Conservation (phyloP, 1,284 basidiomycete genomes). For the Ustilago sp. region DNA sequence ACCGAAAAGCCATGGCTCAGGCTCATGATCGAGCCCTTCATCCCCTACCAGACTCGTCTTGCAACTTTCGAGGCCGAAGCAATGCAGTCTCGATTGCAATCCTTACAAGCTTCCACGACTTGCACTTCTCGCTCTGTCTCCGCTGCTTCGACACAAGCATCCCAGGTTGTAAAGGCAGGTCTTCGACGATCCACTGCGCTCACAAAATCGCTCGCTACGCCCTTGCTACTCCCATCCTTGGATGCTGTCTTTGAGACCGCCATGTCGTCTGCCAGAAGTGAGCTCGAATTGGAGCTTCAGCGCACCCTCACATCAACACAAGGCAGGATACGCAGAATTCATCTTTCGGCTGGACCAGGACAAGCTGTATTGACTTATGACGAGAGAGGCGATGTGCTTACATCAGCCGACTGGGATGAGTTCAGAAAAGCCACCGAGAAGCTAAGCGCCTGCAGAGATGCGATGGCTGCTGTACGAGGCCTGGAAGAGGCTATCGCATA, state of each 20-base stretch:
- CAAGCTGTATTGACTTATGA: slow-evolving; percentile 31
- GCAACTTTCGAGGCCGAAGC: slow-evolving; percentile 42
- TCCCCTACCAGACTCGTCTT: slow-evolving; percentile 41
- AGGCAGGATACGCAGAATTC: slow-evolving; percentile 24
- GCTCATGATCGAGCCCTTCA: slow-evolving; percentile 37
- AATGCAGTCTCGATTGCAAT: slow-evolving; percentile 31
- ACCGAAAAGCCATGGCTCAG: slow-evolving; percentile 35
- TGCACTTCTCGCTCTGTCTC: slow-evolving; percentile 6
- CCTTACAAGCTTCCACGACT: slow-evolving; percentile 15
- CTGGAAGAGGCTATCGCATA: slow-evolving; percentile 38
- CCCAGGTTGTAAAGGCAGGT: slow-evolving; percentile 24
- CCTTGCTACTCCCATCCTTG: slow-evolving; percentile 22
- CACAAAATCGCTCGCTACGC: slow-evolving; percentile 39
- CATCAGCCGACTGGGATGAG: slow-evolving; percentile 40
- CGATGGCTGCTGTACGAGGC: slow-evolving; percentile 13
- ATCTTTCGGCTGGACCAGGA: slow-evolving; percentile 17
- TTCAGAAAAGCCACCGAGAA: slow-evolving; percentile 37
- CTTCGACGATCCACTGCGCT: slow-evolving; percentile 22
- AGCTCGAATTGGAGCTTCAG: slow-evolving; percentile 17
- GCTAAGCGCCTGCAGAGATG: slow-evolving; percentile 32
- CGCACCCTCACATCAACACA: slow-evolving; percentile 8
- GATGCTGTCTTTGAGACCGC: slow-evolving; percentile 24
- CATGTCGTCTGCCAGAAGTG: neutral
- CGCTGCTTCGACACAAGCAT: slow-evolving; percentile 21
- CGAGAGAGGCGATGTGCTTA: slow-evolving; percentile 39